Evolutionary conservation across 257 asterid genomes (phyloP), one percentile per base, ranked within the genome.

Genomic region (Scutellaria galericulata): DNA sequence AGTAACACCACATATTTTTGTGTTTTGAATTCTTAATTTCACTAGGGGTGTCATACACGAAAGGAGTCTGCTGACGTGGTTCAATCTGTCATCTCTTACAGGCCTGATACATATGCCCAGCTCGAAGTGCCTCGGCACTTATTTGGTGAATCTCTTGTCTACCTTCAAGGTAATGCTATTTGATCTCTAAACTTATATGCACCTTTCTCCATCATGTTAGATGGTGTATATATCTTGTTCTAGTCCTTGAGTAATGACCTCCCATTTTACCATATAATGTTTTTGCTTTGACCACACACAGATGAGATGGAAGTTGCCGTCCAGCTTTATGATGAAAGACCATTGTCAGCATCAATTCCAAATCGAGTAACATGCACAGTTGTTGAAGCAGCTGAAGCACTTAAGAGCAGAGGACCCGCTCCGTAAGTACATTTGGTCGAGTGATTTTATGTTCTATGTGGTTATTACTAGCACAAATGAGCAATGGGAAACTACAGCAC

Each of bases 321-420:
- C 79, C 93, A 94, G 75, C 83, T 90, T 59, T 88, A 82, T 67
- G 88, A 89, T 75, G 91, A 84, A 66, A 86, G 75, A 62, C 89
- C 97, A 65, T 78, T 88, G 86, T 88, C 97, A 66, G 98, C 89
- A 71, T 80, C 96, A 42, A 81, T 94, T 77, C 98, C 98, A 44
- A 65, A 64, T 57, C 83, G 83, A 76, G 97, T 84, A 70, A 88
- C 90, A 9, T 94, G 96, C 74, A 89, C 91, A 20, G 95, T 94
- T 83, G 86, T 84, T 6, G 96, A 88, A 82, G 92, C 97, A 67
- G 88, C 82, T 76, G 83, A 83, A 73, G 83, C 86, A 65, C 70
- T 76, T 24, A 89, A 87, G 83, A 96, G 96, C 61, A 83, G 95
- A 69, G 86, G 94, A 61, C 83, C 89, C 66, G 80, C 92, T 22